Percentiles rank a stretch among this genome's conserved stretches.
phyloP scores from a whole-genome alignment of 129 eudicot species.

The Helianthus tuberosus region DNA sequence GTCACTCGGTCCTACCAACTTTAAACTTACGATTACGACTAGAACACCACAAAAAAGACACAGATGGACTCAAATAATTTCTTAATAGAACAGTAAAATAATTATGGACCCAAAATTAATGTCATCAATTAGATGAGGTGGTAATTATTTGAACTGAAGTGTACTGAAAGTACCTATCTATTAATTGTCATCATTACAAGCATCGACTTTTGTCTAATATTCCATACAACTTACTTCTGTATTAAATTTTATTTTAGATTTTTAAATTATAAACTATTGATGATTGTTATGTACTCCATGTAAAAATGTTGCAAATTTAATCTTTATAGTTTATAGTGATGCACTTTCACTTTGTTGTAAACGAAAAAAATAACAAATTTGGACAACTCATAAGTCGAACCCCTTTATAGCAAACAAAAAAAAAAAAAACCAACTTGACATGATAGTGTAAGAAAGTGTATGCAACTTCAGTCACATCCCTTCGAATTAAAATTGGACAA shows the following conservation, averaged over 20 bases:
- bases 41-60: no score
- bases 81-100: neutral
- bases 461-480: neutral
- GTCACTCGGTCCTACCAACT: no score
- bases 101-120: constrained; percentile 7
- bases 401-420: no score
- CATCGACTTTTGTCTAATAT: constrained; percentile 12
- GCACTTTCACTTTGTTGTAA: neutral
- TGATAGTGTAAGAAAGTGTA: neutral
- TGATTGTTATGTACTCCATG: neutral
- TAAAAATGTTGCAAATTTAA: neutral
- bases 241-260: neutral
- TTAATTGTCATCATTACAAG: constrained; percentile 5
- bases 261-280: neutral
- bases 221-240: neutral
- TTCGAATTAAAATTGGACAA: neutral
- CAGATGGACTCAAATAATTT: no score
- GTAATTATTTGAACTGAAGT: neutral
- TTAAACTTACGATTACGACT: no score
- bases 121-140: neutral
- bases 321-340: neutral
- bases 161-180: constrained; percentile 18
- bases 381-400: no score
- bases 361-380: neutral
- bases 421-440: neutral